A percentile compares a stretch with the other conserved stretches of the same genome.
Evolutionary conservation across 305 asterid genomes (phyloP).

Genomic region (Fraxinus platypoda): DNA sequence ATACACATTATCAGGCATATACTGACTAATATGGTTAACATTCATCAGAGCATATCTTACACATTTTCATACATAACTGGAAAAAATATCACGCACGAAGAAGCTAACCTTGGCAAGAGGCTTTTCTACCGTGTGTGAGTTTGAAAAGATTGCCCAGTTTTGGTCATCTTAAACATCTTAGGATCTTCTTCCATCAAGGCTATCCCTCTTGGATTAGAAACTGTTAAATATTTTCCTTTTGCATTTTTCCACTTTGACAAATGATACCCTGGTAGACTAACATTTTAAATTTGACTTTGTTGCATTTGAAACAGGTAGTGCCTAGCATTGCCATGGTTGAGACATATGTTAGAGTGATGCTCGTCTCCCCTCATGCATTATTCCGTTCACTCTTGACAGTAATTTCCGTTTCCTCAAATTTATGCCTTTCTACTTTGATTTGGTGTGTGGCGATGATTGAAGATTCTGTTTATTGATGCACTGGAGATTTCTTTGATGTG

Average conservation of each 20-base stretch:
- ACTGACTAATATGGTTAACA: neutral
- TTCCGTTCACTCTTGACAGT: conserved; percentile 86
- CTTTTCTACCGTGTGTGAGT: neutral
- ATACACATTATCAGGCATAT: conserved; percentile 15
- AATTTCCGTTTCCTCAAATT: conserved; percentile 27
- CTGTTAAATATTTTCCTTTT: neutral
- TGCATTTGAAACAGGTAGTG: conserved; percentile 62
- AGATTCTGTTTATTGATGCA: conserved; percentile 12
- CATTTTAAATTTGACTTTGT: conserved; percentile 22
- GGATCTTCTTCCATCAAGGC: conserved; percentile 7
- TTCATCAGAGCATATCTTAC: neutral
- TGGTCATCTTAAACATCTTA: neutral
- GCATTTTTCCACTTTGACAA: neutral
- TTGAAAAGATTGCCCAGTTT: conserved; percentile 10
- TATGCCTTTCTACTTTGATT: conserved; percentile 9
- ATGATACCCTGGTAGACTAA: conserved; percentile 9
- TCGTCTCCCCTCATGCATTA: conserved; percentile 86
- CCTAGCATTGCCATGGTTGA: conserved; percentile 99
- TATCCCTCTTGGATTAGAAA: conserved; percentile 8
- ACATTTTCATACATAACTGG: neutral
- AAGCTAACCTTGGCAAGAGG: neutral
- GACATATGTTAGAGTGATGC: conserved; percentile 88
- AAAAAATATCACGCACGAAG: neutral
- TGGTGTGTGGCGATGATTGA: neutral
- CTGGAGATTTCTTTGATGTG: neutral